Evolutionary conservation across 1,284 basidiomycete species (phyloP).

Genomic region (Testicularia cyperi): DNA sequence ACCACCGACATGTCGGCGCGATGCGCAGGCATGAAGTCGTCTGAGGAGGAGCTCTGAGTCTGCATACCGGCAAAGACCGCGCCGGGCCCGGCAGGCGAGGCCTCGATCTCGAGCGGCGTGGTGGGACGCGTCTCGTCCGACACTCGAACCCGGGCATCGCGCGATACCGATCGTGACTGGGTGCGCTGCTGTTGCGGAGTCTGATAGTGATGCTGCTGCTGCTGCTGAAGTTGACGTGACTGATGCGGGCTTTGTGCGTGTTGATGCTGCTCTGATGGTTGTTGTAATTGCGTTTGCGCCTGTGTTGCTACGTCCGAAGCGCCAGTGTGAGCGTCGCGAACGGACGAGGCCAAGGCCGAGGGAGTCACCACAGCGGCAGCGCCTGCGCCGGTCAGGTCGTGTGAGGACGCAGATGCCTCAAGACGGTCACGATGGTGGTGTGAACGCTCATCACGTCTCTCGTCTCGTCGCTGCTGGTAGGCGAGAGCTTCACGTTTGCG

Average conservation of each 20-base stretch:
- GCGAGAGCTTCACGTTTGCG: conserved; percentile 20
- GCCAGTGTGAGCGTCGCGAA: too few species aligned
- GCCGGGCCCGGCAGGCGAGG: conserved; percentile 20
- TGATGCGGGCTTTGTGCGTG: too few species aligned
- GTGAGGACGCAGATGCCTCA: conserved; percentile 6
- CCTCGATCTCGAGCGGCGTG: conserved; percentile 30
- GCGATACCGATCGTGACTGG: conserved; percentile 1
- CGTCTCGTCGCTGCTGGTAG: conserved; percentile 28
- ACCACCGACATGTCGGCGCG: conserved; percentile 26
- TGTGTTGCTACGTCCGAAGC: too few species aligned
- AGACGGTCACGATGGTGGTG: conserved; percentile 7
- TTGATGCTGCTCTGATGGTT: too few species aligned
- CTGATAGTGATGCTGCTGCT: too few species aligned
- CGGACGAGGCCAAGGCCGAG: too few species aligned
- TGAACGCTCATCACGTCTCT: conserved; percentile 27
- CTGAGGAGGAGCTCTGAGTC: conserved; percentile 22
- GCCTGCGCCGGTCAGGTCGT: conserved; percentile 1
- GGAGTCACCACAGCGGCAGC: too few species aligned
- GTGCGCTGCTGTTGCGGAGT: conserved; percentile 1
- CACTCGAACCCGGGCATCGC: not conserved
- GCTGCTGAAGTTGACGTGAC: too few species aligned
- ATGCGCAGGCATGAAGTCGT: conserved; percentile 24
- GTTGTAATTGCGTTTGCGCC: too few species aligned
- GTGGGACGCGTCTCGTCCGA: conserved; percentile 27
- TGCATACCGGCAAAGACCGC: conserved; percentile 31